Evolutionary conservation across 2,329 filamentous ascomycete species (phyloP), one percentile per base, ranked within the genome.

Genomic region (Penicillium polonicum): DNA sequence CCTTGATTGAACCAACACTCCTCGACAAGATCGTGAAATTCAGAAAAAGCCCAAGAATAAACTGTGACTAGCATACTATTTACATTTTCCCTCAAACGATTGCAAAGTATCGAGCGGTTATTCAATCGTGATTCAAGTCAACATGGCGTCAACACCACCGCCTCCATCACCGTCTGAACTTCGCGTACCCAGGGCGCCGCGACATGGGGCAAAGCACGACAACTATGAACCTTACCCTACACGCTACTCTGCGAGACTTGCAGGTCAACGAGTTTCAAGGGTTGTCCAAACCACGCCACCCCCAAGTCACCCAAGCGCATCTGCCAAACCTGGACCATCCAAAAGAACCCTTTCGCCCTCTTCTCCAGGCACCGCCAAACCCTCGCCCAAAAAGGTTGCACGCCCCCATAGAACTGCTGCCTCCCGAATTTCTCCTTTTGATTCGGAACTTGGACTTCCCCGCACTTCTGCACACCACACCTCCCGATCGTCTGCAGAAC

Each of bases 101-200:
- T 2, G 13, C 23, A 51, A 29, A 13, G 9, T 33, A 21, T 52
- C n/a, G 31, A 48, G 29, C 41, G 46, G n/a, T 29, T 44, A 3
- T 43, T 31, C 31, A 43, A 52, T 45, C 31, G 41, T 27, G 5
- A n/a, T 54, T 48, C 12, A 48, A 43, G 29, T 51, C 51, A 41
- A 59, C 51, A 79, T 79, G 76, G 73, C 77, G 52, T 73, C 77
- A 38, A 80, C 78, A 65, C 78, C 78, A 55, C 78, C 78, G n/a
- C 70, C 73, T 36, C 71, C 62, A 10, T 66, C 64, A 19, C 65
- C 72, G 38, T 70, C 72, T 35, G 65, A 62, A 27, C 62, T 77
- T 53, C 68, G 73, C n/a, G 74, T 74, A 48, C 79, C 79, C 44
- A 68, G 71, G 42, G 78, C 78, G 58, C 79, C 79, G 49, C 74